Evolutionary conservation across 768 basidiomycete species (phyloP).

Genomic region (Boletus coccyginus): DNA sequence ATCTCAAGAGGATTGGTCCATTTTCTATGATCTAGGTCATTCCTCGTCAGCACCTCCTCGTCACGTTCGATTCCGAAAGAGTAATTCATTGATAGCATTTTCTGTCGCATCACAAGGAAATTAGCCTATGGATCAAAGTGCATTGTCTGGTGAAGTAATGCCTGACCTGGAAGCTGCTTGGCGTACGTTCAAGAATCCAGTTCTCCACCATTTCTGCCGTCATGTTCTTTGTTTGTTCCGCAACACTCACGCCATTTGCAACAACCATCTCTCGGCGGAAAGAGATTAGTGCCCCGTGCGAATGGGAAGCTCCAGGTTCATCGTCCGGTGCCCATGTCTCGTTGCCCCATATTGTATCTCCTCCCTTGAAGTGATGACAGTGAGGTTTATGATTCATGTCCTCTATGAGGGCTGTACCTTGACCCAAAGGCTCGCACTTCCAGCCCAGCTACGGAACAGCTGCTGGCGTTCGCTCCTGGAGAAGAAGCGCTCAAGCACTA

Average conservation of each 20-base stretch:
- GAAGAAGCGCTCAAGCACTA: conserved; percentile 87
- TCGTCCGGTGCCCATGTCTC: conserved; percentile 79
- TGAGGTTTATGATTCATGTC: neutral
- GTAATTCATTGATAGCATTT: conserved; percentile 84
- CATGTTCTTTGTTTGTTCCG: conserved; percentile 53
- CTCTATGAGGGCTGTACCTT: conserved; percentile 52
- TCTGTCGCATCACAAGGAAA: conserved; percentile 30
- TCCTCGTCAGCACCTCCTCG: conserved; percentile 56
- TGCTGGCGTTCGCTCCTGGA: conserved; percentile 84
- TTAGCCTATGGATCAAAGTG: neutral
- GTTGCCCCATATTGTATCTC: conserved; percentile 82
- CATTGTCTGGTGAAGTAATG: conserved; percentile 1
- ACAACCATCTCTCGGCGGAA: conserved; percentile 49
- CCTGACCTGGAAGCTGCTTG: conserved; percentile 72
- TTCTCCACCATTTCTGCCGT: conserved; percentile 69
- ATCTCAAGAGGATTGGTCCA: conserved; percentile 93
- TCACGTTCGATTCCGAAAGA: conserved; percentile 86
- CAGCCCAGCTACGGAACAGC: conserved; percentile 94
- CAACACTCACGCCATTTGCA: conserved; percentile 3
- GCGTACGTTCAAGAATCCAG: conserved; percentile 84
- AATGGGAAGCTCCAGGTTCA: conserved; percentile 45
- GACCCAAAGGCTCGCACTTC: conserved; percentile 91
- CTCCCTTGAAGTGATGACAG: conserved; percentile 50
- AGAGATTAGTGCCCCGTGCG: conserved; percentile 80
- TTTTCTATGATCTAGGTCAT: conserved; percentile 73